Evolutionary conservation across 768 basidiomycete species (phyloP).

Genomic region (Neoboletus brunneissimus): DNA sequence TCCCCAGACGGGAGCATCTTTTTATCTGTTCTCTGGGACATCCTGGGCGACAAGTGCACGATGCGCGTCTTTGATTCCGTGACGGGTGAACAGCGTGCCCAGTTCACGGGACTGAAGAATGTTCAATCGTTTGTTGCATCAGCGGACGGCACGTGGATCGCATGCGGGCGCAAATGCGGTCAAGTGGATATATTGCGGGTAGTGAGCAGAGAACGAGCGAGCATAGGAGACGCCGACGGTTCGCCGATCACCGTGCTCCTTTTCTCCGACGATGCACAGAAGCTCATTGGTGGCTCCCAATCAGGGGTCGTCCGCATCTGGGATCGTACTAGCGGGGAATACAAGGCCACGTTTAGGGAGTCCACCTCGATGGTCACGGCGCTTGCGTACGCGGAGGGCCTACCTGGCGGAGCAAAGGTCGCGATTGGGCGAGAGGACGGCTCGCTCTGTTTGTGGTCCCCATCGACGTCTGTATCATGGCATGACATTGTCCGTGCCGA

Average conservation of each 20-base stretch:
- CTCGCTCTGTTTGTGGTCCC: slow-evolving; percentile 17
- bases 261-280: slow-evolving; percentile 17
- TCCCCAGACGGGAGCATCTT: slow-evolving; percentile 4
- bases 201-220: not conserved
- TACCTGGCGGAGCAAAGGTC: not conserved
- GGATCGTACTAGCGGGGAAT: slow-evolving; percentile 2
- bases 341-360: slow-evolving; percentile 1
- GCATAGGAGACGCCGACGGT: not conserved
- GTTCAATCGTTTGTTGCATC: not conserved
- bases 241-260: not conserved
- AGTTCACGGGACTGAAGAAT: not conserved
- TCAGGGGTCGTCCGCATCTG: slow-evolving; percentile 17
- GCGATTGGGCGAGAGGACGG: slow-evolving; percentile 20
- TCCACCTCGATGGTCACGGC: slow-evolving; percentile 17
- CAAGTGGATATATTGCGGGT: slow-evolving; percentile 2
- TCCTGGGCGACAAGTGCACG: not conserved
- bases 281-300: slow-evolving; percentile 22
- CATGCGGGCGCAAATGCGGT: slow-evolving; percentile 1
- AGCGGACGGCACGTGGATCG: not conserved
- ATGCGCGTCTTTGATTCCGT: not conserved
- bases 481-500: slow-evolving; percentile 5
- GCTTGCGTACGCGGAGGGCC: slow-evolving; percentile 5
- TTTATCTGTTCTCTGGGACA: not conserved
- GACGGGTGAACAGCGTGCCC: not conserved
- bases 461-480: slow-evolving; percentile 11